Base-by-base conservation (phyloP, 225 moss, liverwort and hornwort genomes). In the Marchantia paleacea region DNA sequence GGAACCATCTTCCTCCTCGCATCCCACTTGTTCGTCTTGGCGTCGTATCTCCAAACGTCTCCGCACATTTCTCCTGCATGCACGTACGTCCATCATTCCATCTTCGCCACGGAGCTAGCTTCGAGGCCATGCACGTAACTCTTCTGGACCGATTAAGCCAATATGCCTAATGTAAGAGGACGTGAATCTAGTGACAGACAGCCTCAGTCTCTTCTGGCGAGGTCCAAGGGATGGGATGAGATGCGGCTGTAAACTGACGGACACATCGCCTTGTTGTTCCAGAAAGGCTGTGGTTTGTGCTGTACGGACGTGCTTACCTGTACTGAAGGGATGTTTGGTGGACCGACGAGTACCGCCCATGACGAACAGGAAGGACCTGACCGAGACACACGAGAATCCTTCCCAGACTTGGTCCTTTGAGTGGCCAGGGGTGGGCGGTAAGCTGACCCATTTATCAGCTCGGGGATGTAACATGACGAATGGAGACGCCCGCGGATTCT, bases 351-450 rank as follows among this genome's bases (percentile, higher is more conserved):
- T 83, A 55, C 93, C 91, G 24, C 93, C 93, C 53, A 93, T 89
- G 63, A 93, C 82, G 77, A 89, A 78, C 53, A 93, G 77, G 81
- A 69, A 88, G 19, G 89, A 84, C 0, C 86, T 81, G 10, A 93
- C 47, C 3, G 84, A 83, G 16, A 90, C 90, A 61, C 93, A 93
- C 11, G 89, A 84, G 76, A 88, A 93, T 8, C 91, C 93, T 62
- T 89, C 88, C 90, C 90, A 89, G 26, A 79, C 78, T 30, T 85
- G 79, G 53, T 26, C 70, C 25, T 30, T 11, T 12, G 77, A 39
- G 8, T 62, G 31, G 28, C 12, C 47, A 0, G 77, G 77, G 1
- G 39, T 62, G 16, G 77, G 77, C 22, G 77, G 61, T n/a, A 61
- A 14, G 61, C 20, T 62, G 9, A 60, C 13, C 61, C 77, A 77